Evolutionary conservation across 176 grass and related monocot genomes (phyloP).

Genomic region (Puya raimondii): DNA sequence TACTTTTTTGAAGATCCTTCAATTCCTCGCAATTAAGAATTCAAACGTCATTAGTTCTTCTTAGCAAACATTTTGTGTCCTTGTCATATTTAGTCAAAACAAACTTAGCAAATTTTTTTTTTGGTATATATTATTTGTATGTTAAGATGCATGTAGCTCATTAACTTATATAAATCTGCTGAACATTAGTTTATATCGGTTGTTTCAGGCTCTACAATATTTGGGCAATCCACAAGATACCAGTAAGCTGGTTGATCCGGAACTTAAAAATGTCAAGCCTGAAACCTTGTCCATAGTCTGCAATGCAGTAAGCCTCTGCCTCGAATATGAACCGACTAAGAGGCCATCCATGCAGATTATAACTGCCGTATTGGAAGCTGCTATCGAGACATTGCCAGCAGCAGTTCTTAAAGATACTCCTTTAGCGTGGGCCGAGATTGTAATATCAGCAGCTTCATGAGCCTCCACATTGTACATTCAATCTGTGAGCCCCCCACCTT

Average conservation of each 20-base stretch:
- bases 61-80: too few relatives aligned
- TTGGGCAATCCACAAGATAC: constrained; percentile 46
- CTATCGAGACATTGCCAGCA: constrained; percentile 50
- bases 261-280: constrained; percentile 41
- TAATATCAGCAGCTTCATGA: constrained; percentile 21
- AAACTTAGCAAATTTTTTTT: too few relatives aligned
- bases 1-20: too few relatives aligned
- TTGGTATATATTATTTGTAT: too few relatives aligned
- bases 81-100: too few relatives aligned
- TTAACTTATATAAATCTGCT: background rate
- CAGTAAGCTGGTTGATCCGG: constrained; percentile 48
- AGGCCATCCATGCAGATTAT: constrained; percentile 83
- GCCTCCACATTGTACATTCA: background rate
- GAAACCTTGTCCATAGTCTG: constrained; percentile 66
- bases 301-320: constrained; percentile 78
- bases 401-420: constrained; percentile 50
- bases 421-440: constrained; percentile 79
- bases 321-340: constrained; percentile 55
- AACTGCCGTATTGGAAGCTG: constrained; percentile 67
- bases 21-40: too few relatives aligned
- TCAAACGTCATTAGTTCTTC: too few relatives aligned
- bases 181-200: background rate
- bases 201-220: constrained; percentile 59
- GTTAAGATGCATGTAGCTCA: too few relatives aligned
- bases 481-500: background rate